Conservation (phyloP, 331 rosid genomes). For the Acacia concinna region DNA sequence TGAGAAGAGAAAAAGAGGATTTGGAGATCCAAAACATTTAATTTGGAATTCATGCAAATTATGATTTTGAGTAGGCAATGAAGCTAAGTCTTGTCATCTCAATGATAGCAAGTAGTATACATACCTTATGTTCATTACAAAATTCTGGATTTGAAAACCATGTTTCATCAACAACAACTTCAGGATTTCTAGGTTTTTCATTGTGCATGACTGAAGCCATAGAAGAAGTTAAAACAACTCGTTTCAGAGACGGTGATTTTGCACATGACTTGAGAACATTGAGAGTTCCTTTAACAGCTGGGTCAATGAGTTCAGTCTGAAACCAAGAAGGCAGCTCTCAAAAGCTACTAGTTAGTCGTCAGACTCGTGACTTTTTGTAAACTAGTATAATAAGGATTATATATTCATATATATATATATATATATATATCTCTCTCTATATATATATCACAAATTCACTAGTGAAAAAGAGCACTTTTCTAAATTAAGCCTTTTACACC, state of each 20-base stretch:
- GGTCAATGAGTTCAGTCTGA: constrained; percentile 1
- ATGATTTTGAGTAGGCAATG: neutral
- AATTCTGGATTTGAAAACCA: neutral
- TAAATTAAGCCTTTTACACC: too few relatives aligned
- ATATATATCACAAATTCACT: neutral
- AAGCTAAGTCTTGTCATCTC: neutral
- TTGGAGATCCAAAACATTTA: neutral
- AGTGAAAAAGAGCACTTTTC: too few relatives aligned
- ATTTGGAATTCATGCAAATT: neutral
- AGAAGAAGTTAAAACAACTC: neutral
- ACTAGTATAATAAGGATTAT: neutral
- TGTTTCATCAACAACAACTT: neutral
- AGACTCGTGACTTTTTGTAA: neutral
- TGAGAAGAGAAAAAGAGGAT: neutral
- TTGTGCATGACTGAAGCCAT: neutral
- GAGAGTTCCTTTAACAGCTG: constrained; percentile 9
- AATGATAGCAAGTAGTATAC: neutral
- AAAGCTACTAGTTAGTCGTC: neutral
- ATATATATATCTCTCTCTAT: neutral
- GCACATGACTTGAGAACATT: constrained; percentile 5
- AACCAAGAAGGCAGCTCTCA: neutral
- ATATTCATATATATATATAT: neutral
- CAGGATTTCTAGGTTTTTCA: neutral
- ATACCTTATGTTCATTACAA: neutral
- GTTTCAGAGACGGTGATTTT: neutral